phyloP scores from a whole-genome alignment of 306 rosid genomes.

The Spatholobus suberectus region DNA sequence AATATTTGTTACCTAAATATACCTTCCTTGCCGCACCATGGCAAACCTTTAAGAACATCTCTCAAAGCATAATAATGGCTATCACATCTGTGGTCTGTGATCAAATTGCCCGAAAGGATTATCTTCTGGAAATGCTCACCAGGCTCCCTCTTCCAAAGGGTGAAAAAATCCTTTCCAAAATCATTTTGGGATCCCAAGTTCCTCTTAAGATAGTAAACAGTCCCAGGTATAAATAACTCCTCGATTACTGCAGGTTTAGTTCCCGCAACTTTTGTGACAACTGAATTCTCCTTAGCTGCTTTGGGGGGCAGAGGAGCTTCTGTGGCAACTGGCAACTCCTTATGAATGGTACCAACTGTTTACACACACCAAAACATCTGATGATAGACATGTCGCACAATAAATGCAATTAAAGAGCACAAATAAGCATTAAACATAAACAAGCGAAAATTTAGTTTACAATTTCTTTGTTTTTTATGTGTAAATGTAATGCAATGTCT shows the following conservation, averaged over 20 bases:
- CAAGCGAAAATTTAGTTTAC: conserved; percentile 1
- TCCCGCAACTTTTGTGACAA: conserved; percentile 45
- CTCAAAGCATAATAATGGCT: conserved; percentile 86
- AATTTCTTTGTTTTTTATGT: conserved; percentile 7
- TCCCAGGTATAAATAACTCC: conserved; percentile 88
- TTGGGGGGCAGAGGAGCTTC: conserved; percentile 34
- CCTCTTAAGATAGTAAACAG: conserved; percentile 80
- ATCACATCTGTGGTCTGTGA: conserved; percentile 90
- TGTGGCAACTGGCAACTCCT: conserved; percentile 50
- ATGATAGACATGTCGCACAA: conserved; percentile 20
- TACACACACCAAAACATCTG: conserved; percentile 42
- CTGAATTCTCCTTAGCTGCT: conserved; percentile 46
- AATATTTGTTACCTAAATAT: conserved; percentile 47
- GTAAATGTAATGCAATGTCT: background rate
- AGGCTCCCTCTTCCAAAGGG: conserved; percentile 76
- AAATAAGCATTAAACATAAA: conserved; percentile 9
- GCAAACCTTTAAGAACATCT: conserved; percentile 86
- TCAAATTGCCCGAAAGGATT: conserved; percentile 74
- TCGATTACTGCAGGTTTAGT: conserved; percentile 50
- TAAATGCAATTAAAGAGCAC: conserved; percentile 20
- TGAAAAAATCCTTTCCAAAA: conserved; percentile 53
- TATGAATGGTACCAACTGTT: conserved; percentile 58
- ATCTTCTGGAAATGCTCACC: conserved; percentile 85
- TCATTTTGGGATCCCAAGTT: conserved; percentile 49
- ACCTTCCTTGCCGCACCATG: conserved; percentile 62